phyloP scores from a whole-genome alignment of 2,329 filamentous ascomycete species.

The Botrytis galanthina region DNA sequence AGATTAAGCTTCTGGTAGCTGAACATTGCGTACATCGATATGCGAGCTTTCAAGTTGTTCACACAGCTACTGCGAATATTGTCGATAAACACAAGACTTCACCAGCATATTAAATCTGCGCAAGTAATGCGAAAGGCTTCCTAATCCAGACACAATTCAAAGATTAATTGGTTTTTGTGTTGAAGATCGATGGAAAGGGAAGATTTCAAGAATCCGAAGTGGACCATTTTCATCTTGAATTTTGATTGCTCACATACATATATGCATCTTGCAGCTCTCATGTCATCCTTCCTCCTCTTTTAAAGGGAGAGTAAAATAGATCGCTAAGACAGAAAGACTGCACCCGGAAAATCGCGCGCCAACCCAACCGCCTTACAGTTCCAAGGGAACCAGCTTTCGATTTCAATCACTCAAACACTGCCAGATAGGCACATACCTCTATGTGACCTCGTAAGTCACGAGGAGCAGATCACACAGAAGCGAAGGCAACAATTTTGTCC shows the following conservation, averaged over 20 bases:
- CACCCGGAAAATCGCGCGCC: neutral
- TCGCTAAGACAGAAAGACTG: too few species aligned
- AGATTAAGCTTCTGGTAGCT: neutral
- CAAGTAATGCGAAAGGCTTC: neutral
- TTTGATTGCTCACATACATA: too few species aligned
- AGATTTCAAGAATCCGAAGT: neutral
- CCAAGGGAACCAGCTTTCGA: neutral
- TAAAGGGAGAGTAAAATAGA: too few species aligned
- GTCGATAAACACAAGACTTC: neutral
- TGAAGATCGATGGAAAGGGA: neutral
- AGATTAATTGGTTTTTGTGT: too few species aligned
- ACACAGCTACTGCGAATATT: neutral
- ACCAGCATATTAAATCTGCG: neutral
- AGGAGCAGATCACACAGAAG: neutral
- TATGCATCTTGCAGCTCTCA: too few species aligned
- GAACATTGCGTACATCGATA: neutral
- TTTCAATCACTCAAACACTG: too few species aligned
- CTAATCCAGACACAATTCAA: neutral
- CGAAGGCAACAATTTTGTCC: too few species aligned
- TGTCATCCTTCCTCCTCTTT: neutral
- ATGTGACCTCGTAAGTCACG: fast-evolving
- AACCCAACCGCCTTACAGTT: neutral
- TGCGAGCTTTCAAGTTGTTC: neutral
- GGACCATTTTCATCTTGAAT: neutral
- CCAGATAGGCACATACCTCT: fast-evolving